Evolutionary conservation across 345 rosid genomes (phyloP).

Genomic region (Euclidium syriacum): DNA sequence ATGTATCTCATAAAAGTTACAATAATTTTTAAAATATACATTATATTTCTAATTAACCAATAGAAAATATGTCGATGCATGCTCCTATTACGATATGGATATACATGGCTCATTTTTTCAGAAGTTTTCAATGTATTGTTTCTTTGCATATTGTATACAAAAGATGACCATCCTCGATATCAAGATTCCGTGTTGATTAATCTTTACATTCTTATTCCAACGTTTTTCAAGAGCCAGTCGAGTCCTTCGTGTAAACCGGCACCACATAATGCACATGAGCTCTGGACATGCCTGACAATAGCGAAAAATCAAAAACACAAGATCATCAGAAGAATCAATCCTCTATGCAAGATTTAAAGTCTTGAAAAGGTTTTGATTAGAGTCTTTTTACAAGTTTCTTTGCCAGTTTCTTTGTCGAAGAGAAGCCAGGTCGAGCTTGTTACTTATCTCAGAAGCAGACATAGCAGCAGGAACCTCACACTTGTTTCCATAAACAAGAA

Average conservation of each 20-base stretch:
- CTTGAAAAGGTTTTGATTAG: neutral
- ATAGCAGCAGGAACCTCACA: constrained; percentile 55
- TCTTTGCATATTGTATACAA: too few relatives aligned
- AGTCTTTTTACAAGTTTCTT: constrained; percentile 24
- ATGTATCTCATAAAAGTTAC: too few relatives aligned
- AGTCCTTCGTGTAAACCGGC: constrained; percentile 79
- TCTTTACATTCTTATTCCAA: too few relatives aligned
- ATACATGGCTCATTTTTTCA: too few relatives aligned
- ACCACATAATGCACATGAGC: constrained; percentile 80
- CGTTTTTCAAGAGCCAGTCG: constrained; percentile 88
- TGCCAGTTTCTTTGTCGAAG: constrained; percentile 54
- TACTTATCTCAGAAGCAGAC: constrained; percentile 62
- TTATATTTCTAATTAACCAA: too few relatives aligned
- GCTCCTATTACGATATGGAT: too few relatives aligned
- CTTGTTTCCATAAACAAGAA: constrained; percentile 57
- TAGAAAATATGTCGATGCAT: too few relatives aligned
- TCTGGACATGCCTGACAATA: constrained; percentile 95
- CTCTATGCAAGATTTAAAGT: neutral
- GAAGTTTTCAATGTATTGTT: too few relatives aligned
- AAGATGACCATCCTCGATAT: too few relatives aligned
- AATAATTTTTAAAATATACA: too few relatives aligned
- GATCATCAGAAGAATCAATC: neutral
- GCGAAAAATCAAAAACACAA: constrained; percentile 5
- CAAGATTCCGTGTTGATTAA: too few relatives aligned
- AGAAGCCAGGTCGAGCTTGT: constrained; percentile 54